A percentile compares a stretch with the other conserved stretches of the same genome.
These are phyloP conservation scores for Nitzschia sp. DNA, from an alignment of 108 stramenopile species.

Conservation along the genomic window DNA sequence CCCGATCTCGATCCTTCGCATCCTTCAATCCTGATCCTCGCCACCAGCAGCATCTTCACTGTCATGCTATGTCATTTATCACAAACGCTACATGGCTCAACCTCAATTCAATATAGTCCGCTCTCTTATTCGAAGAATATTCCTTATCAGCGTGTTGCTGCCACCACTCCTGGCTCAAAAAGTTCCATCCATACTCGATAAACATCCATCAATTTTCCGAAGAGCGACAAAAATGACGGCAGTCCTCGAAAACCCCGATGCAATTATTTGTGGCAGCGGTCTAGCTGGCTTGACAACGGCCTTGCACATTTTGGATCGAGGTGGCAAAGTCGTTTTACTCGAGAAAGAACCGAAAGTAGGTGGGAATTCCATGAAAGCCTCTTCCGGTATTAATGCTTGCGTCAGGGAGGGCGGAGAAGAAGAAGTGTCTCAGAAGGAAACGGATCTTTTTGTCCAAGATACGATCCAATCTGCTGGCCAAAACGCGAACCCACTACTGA, in stretches of 20 bases:
- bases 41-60: too few species aligned
- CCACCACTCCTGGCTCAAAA: too few species aligned
- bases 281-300: conserved; percentile 77
- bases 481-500: conserved; percentile 46
- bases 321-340: conserved; percentile 72
- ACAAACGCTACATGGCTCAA: too few species aligned
- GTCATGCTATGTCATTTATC: too few species aligned
- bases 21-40: too few species aligned
- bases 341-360: conserved; percentile 83
- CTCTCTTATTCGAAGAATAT: too few species aligned
- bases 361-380: conserved; percentile 87
- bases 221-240: too few species aligned
- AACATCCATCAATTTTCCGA: too few species aligned
- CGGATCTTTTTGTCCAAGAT: conserved; percentile 63
- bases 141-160: too few species aligned
- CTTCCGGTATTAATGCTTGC: conserved; percentile 70
- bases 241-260: conserved; percentile 41
- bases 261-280: conserved; percentile 78
- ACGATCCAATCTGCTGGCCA: conserved; percentile 62
- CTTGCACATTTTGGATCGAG: conserved; percentile 69
- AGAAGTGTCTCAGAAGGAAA: conserved; percentile 40
- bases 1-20: too few species aligned
- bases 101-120: too few species aligned
- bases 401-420: neutral
- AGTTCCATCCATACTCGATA: too few species aligned